phyloP scores from a whole-genome alignment of 768 basidiomycete genomes.

The Trametopsis cervina region DNA sequence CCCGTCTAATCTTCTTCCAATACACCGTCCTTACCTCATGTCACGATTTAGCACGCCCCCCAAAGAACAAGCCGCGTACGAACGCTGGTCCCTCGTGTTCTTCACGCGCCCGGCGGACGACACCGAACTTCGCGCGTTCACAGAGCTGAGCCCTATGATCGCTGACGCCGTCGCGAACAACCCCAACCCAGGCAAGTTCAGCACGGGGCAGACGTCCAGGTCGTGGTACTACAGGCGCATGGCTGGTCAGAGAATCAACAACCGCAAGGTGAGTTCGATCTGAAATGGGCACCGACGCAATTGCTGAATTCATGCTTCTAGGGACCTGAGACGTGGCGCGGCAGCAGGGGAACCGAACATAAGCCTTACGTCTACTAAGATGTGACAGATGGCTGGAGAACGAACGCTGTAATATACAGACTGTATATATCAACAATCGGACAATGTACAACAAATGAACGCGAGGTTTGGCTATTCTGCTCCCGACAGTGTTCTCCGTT shows the following conservation, averaged over 20 bases:
- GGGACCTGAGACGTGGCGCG: background rate
- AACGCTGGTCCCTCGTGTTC: conserved; percentile 67
- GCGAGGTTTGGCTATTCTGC: too few relatives aligned
- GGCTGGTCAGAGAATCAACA: conserved; percentile 31
- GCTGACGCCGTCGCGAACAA: conserved; percentile 33
- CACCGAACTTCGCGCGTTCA: conserved; percentile 42
- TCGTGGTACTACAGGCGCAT: conserved; percentile 36
- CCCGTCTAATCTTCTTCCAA: background rate
- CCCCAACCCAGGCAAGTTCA: conserved; percentile 27
- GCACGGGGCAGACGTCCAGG: conserved; percentile 28
- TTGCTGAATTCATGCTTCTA: too few relatives aligned
- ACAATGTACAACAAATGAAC: too few relatives aligned
- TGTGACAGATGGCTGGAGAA: too few relatives aligned
- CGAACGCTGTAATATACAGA: too few relatives aligned
- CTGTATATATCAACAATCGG: too few relatives aligned
- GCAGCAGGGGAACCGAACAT: background rate
- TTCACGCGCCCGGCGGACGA: conserved; percentile 58
- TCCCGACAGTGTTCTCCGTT: too few relatives aligned
- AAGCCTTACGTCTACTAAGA: too few relatives aligned
- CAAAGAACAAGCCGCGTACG: conserved; percentile 41
- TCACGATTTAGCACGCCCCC: conserved; percentile 39
- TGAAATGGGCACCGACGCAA: too few relatives aligned
- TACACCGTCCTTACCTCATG: too few relatives aligned
- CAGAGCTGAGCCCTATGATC: conserved; percentile 42
- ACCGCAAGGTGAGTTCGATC: conserved; percentile 34